Conservation (phyloP, 2,329 filamentous ascomycete species). For the Ploettnerulaceae sp. region DNA sequence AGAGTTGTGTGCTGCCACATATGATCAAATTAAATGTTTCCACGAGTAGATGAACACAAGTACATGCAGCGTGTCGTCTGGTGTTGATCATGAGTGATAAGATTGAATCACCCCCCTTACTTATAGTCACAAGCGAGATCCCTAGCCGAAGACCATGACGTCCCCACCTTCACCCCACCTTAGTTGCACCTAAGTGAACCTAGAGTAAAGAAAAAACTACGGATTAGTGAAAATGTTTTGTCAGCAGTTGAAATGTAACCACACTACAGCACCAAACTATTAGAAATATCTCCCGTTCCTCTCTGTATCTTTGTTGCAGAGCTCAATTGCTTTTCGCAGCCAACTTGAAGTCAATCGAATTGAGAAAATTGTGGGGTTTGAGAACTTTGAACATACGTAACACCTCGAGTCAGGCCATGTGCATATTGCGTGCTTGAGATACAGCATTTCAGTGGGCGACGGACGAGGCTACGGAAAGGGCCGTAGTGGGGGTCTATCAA, state of each 20-base stretch:
- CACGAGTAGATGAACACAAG: too few relatives aligned
- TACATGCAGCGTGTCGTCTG: too few relatives aligned
- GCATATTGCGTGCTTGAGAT: slow-evolving; percentile 25
- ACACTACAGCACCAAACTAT: not conserved
- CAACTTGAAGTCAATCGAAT: not conserved
- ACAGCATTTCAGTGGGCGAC: slow-evolving; percentile 5
- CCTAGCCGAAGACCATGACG: too few relatives aligned
- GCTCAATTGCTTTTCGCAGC: not conserved
- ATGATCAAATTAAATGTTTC: too few relatives aligned
- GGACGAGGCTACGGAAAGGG: slow-evolving; percentile 12
- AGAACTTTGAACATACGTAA: not conserved
- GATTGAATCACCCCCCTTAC: too few relatives aligned
- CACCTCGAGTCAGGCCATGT: slow-evolving; percentile 1
- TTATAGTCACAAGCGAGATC: too few relatives aligned
- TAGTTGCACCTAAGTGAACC: too few relatives aligned
- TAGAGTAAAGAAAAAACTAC: too few relatives aligned
- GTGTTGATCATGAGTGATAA: too few relatives aligned
- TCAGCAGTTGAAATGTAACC: not conserved
- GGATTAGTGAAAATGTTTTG: too few relatives aligned
- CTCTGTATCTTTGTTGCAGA: not conserved
- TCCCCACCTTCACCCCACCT: too few relatives aligned
- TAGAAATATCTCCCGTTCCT: not conserved
- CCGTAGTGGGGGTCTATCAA: slow-evolving; percentile 19
- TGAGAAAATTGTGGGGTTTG: not conserved
- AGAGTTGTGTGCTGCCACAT: too few relatives aligned